Evolutionary conservation across 2,329 filamentous ascomycete species (phyloP), one percentile per base, ranked within the genome.

Genomic region (Hymenoscyphus linearis): DNA sequence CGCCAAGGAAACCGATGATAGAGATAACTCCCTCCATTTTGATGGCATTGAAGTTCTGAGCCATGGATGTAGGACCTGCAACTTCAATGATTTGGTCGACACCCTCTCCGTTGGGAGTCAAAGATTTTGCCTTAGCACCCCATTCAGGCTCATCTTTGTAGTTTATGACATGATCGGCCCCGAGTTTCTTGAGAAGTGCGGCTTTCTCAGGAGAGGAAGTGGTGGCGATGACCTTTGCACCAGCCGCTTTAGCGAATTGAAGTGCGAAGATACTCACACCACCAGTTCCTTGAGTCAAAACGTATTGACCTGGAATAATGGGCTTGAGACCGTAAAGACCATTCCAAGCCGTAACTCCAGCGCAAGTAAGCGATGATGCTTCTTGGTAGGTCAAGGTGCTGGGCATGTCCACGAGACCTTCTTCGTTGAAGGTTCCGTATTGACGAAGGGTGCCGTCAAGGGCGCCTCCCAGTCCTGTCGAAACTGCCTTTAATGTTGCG

Each of bases 351-450:
- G 82, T 84, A 12, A 85, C 61, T 1, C 76, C 81, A 0, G 82
- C 82, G 62, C 81, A 84, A 2, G 76, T 70, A 0, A 85, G 72
- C 0, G 80, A 84, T 27, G 77, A 74, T 1, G 76, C 79, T 62
- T 85, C 80, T 1, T 74, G 62, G 50, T 75, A 78, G 58, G 66
- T 76, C 4, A 85, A 70, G 16, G 77, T 78, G 3, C 70, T 66
- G 0, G 88, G 87, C 68, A 83, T 79, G 44, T 74, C 70, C 9
- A 90, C 85, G 2, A 90, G 79, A 0, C 84, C 85, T 53, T 88
- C 73, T 70, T 78, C 78, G 4, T 77, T 75, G 66, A 82, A 82
- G 25, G 76, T 73, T 14, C 79, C 77, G 60, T 80, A 78, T 60
- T 79, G 74, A 4, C 76, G 74, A n/a, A 83, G 81, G 0, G 78